Percentiles rank a stretch among this genome's conserved stretches.
Conservation (phyloP, 2,329 filamentous ascomycete genomes). For the Alternaria infectoria region DNA sequence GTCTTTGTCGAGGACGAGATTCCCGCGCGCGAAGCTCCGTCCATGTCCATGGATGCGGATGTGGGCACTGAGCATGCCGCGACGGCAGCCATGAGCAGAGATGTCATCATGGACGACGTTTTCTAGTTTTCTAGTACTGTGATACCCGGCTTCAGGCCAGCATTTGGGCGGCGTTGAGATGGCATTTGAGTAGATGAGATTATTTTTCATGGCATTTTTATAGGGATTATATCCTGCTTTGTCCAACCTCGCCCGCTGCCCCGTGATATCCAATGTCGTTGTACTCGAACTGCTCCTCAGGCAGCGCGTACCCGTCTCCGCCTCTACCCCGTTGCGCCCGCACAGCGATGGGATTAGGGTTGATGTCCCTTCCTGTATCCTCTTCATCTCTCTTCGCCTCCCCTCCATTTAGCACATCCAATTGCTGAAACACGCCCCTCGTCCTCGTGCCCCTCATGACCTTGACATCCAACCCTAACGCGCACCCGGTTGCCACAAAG, state of each 20-base stretch:
- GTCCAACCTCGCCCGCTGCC: constrained; percentile 25
- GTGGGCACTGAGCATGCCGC: constrained; percentile 45
- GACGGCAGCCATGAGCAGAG: constrained; percentile 64
- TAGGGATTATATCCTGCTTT: constrained; percentile 12
- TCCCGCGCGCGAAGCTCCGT: constrained; percentile 48
- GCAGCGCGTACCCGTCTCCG: constrained; percentile 49
- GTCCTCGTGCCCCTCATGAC: constrained; percentile 50
- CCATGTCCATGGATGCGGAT: constrained; percentile 40
- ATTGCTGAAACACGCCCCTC: constrained; percentile 57
- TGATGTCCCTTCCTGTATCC: constrained; percentile 22
- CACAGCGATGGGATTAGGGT: constrained; percentile 29
- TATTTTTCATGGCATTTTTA: background rate
- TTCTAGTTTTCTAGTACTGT: constrained; percentile 41
- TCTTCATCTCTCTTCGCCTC: constrained; percentile 29
- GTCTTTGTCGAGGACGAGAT: constrained; percentile 84
- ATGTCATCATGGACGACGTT: constrained; percentile 53
- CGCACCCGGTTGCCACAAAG: constrained; percentile 54
- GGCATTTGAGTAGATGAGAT: background rate
- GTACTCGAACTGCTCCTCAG: constrained; percentile 53
- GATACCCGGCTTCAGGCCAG: constrained; percentile 43
- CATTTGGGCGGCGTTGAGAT: constrained; percentile 35
- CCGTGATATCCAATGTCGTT: constrained; percentile 52
- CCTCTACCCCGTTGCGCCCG: constrained; percentile 10
- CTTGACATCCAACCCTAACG: constrained; percentile 58
- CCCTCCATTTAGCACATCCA: constrained; percentile 49